Evolutionary conservation across 2,329 filamentous ascomycete species (phyloP).

Genomic region (Cordyceps tenuipes): DNA sequence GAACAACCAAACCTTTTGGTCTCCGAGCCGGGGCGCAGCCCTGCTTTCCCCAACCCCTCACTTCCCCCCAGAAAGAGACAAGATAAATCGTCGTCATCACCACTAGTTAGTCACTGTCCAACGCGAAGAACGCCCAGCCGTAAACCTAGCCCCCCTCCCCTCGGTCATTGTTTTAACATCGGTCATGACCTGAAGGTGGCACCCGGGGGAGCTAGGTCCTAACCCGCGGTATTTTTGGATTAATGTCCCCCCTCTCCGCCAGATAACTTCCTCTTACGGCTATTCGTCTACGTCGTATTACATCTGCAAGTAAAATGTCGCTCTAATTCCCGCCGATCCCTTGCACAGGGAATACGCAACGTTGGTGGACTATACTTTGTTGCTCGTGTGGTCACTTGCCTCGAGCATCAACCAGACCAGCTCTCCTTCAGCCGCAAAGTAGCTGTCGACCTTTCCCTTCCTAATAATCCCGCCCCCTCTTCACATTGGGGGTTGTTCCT

Average conservation of each 20-base stretch:
- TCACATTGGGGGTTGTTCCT: background rate
- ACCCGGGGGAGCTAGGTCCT: background rate
- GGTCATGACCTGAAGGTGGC: background rate
- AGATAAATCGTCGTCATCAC: background rate
- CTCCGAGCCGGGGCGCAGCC: background rate
- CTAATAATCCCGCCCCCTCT: background rate
- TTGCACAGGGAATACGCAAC: background rate
- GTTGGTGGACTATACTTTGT: background rate
- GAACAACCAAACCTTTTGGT: background rate
- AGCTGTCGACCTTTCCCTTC: background rate
- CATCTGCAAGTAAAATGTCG: background rate
- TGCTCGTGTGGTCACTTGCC: background rate
- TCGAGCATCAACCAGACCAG: background rate
- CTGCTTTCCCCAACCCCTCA: background rate
- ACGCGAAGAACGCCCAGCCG: background rate
- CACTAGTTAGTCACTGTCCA: background rate
- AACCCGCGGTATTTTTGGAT: background rate
- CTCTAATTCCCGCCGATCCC: background rate
- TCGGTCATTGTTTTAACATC: background rate
- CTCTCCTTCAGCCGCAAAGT: background rate
- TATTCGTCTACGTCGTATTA: background rate
- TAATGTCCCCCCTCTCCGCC: background rate
- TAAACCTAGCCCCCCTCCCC: background rate
- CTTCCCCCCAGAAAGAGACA: background rate
- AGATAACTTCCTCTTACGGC: background rate